phyloP scores from a whole-genome alignment of 768 basidiomycete genomes.

The Rhodotorula kratochvilovae region DNA sequence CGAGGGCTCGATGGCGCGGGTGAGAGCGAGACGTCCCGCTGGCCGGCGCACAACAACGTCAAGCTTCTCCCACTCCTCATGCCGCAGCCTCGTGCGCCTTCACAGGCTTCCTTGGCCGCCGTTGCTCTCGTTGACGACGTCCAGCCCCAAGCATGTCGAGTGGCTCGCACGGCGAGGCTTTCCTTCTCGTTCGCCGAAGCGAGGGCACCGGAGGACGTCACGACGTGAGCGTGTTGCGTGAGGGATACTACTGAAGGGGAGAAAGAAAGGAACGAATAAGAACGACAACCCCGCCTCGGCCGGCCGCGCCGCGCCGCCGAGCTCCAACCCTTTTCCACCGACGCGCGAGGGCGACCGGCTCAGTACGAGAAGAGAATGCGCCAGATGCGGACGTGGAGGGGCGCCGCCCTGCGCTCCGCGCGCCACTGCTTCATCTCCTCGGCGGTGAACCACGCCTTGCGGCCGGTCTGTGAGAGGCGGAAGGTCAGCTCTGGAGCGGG shows the following conservation, averaged over 20 bases:
- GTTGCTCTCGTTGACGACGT: no score
- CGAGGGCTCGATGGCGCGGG: no score
- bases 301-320: not conserved
- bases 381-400: slow-evolving; percentile 25
- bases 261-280: not conserved
- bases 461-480: slow-evolving; percentile 32
- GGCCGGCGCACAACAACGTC: no score
- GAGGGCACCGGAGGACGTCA: not conserved
- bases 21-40: no score
- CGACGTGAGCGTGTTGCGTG: not conserved
- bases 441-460: slow-evolving; percentile 39
- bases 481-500: not conserved
- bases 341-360: not conserved
- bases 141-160: no score
- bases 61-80: no score
- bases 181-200: no score
- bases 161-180: no score
- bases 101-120: no score
- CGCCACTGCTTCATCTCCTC: slow-evolving; percentile 40
- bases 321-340: not conserved
- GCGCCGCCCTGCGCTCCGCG: slow-evolving; percentile 30
- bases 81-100: no score
- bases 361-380: slow-evolving; percentile 36
- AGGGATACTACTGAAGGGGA: not conserved
- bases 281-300: not conserved